phyloP scores from a whole-genome alignment of 1,139 yeast species.

The Candida sp. region DNA sequence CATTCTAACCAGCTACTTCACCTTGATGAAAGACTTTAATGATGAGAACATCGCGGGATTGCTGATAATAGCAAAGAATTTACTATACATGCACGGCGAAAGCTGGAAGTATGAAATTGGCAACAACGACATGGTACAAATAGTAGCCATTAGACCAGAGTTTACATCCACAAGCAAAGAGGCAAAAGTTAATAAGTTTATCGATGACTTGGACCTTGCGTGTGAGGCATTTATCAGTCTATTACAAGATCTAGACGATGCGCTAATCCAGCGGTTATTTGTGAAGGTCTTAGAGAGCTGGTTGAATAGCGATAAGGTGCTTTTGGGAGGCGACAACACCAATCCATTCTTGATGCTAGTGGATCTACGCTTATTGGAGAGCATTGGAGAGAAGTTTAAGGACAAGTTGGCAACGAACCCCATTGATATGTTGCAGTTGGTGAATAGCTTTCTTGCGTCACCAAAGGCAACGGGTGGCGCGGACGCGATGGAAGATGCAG shows the following conservation, averaged over 20 bases:
- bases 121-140: conserved; percentile 59
- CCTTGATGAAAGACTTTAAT: conserved; percentile 33
- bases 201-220: conserved; percentile 53
- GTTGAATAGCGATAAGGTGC: conserved; percentile 31
- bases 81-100: conserved; percentile 47
- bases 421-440: conserved; percentile 57
- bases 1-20: conserved; percentile 52
- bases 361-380: conserved; percentile 69
- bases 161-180: conserved; percentile 22
- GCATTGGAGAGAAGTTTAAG: conserved; percentile 62
- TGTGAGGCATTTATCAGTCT: conserved; percentile 51
- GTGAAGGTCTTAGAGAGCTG: conserved; percentile 60
- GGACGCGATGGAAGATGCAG: conserved; percentile 19
- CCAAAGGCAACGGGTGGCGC: conserved; percentile 3
- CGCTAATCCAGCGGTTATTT: conserved; percentile 52
- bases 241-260: conserved; percentile 54
- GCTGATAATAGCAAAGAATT: conserved; percentile 44
- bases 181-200: conserved; percentile 31
- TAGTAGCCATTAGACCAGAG: conserved; percentile 21
- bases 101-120: conserved; percentile 58
- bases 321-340: conserved; percentile 26
- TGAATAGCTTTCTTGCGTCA: conserved; percentile 47
- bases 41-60: conserved; percentile 28
- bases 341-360: conserved; percentile 62
- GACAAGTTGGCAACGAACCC: conserved; percentile 68